phyloP scores from a whole-genome alignment of 805 yeast genomes.

The Sugiyamaella valdiviana region DNA sequence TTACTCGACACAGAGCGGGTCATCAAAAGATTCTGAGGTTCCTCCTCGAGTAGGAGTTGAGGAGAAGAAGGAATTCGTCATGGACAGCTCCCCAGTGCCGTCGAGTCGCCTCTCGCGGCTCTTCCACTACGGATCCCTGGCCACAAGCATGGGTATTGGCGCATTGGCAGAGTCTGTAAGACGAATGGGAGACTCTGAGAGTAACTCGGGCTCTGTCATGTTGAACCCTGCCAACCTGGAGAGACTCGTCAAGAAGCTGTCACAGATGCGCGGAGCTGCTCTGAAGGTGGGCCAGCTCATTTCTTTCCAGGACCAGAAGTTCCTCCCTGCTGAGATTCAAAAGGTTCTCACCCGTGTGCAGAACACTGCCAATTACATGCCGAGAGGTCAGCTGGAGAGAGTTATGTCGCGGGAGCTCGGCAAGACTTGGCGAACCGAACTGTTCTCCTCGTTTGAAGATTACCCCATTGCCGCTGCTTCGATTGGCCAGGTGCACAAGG shows the following conservation, averaged over 20 bases:
- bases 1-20: neutral
- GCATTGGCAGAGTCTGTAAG: constrained; percentile 73
- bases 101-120: constrained; percentile 79
- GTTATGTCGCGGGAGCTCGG: constrained; percentile 74
- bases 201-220: constrained; percentile 42
- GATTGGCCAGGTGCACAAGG: constrained; percentile 93
- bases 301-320: constrained; percentile 85
- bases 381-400: constrained; percentile 76
- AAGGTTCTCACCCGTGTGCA: constrained; percentile 77
- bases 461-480: constrained; percentile 96
- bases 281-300: constrained; percentile 94
- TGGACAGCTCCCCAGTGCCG: constrained; percentile 72
- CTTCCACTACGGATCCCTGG: constrained; percentile 87
- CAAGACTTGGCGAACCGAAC: constrained; percentile 60
- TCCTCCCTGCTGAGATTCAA: constrained; percentile 80
- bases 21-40: constrained; percentile 1
- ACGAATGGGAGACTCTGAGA: constrained; percentile 33
- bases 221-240: constrained; percentile 81
- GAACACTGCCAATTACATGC: constrained; percentile 95
- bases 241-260: constrained; percentile 76
- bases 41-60: constrained; percentile 27
- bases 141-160: constrained; percentile 84
- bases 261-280: constrained; percentile 99
- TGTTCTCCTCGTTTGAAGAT: constrained; percentile 70
- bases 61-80: constrained; percentile 38